Evolutionary conservation across 768 basidiomycete genomes (phyloP), one percentile per base, ranked within the genome.

Genomic region (Termitomyces sp.): DNA sequence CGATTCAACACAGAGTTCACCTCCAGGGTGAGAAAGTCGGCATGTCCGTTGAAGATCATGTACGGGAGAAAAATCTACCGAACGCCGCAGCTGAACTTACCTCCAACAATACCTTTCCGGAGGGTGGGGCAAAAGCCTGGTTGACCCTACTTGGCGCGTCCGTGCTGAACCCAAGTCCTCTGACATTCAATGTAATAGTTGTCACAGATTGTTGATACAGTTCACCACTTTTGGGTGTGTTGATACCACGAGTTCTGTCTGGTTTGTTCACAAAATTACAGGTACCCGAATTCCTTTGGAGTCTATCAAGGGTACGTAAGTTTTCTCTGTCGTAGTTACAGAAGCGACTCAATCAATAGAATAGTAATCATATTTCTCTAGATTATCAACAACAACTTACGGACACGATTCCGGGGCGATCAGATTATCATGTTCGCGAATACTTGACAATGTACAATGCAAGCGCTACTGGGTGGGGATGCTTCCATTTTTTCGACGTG

Each of bases 371-470:
- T 11, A 19, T 41, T 21, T n/a, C 14, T 32, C 30, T 34, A 1
- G 17, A 16, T 43, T n/a, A n/a, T n/a, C n/a, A 21, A 30, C 1
- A 43, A 23, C 5, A 19, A 2, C 12, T 25, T 3, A 30, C 19
- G 28, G 25, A 40, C 27, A 12, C 9, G 5, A 67, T 67, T n/a
- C n/a, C n/a, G 11, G 58, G 56, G 67, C 64, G 45, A n/a, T 30
- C 62, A 66, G 78, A 79, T 54, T 72, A 71, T 23, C 72, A 78
- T 55, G 68, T 71, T 30, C 72, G 74, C 17, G 65, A 64, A 47
- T 76, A 73, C 51, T 66, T 78, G 37, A 58, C 57, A n/a, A 49
- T 45, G 19, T 59, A 67, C 48, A 65, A 70, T 17, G 62, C 73
- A 4, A 72, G 69, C n/a, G n/a, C 45, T 3, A 19, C n/a, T 14